phyloP scores from a whole-genome alignment of 2,329 filamentous ascomycete species.

The Aspergillus chevalieri region DNA sequence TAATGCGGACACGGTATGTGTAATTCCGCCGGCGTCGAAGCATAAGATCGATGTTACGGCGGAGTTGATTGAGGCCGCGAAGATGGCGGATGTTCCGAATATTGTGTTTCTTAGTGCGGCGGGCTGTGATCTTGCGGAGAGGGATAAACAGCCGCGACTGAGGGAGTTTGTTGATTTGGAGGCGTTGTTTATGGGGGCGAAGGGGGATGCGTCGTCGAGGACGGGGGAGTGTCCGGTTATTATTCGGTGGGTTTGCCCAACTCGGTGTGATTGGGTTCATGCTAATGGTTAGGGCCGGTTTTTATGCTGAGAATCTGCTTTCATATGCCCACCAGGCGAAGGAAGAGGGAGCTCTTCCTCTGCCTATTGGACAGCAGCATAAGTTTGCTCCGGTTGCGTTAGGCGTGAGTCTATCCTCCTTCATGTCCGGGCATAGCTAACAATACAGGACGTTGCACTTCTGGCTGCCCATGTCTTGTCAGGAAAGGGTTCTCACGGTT shows the following conservation, averaged over 20 bases:
- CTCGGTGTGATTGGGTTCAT: conserved; percentile 8
- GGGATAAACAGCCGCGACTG: conserved; percentile 43
- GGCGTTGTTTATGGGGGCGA: conserved; percentile 35
- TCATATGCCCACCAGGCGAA: conserved; percentile 43
- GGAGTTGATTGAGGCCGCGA: conserved; percentile 44
- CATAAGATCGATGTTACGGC: conserved; percentile 43
- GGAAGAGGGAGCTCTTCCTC: conserved; percentile 39
- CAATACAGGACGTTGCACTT: conserved; percentile 41
- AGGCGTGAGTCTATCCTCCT: conserved; percentile 27
- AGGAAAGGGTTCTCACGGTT: conserved; percentile 45
- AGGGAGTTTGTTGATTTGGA: conserved; percentile 50
- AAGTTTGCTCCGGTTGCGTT: conserved; percentile 48
- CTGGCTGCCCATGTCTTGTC: conserved; percentile 45
- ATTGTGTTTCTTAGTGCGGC: conserved; percentile 45
- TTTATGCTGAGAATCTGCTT: conserved; percentile 50
- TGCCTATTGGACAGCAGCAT: conserved; percentile 44
- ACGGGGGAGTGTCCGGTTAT: conserved; percentile 42
- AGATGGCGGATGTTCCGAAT: conserved; percentile 42
- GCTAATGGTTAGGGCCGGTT: conserved; percentile 36
- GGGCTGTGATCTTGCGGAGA: conserved; percentile 47
- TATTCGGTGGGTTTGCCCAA: conserved; percentile 30
- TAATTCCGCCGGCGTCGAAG: conserved; percentile 44
- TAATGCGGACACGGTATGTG: conserved; percentile 44
- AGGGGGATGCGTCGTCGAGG: conserved; percentile 37
- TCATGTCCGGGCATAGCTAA: neutral